phyloP scores from a whole-genome alignment of 345 rosid species.

The Eucalyptus cladocalyx region DNA sequence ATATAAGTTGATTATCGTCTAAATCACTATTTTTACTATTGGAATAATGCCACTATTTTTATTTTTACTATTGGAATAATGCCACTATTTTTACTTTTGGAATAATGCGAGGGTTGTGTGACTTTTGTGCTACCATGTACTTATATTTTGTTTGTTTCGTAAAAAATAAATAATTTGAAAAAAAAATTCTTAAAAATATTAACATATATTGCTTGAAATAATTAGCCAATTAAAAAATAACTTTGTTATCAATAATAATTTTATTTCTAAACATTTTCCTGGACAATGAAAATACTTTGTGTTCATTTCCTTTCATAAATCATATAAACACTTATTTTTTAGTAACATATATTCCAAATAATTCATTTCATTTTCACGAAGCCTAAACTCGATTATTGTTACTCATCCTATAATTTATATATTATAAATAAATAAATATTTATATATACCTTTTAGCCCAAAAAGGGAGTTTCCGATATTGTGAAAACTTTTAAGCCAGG shows the following conservation, averaged over 20 bases:
- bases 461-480: not conserved
- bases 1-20: not conserved
- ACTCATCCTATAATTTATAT: not conserved
- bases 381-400: not conserved
- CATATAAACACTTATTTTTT: not conserved
- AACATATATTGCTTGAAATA: not conserved
- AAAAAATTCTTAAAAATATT: not conserved
- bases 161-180: not conserved
- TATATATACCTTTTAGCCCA: not conserved
- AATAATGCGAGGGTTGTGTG: not conserved
- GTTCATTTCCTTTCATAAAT: not conserved
- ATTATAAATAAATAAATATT: not conserved
- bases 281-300: not conserved
- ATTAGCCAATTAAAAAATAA: not conserved
- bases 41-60: too few species aligned
- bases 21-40: not conserved
- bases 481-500: not conserved
- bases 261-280: not conserved
- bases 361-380: not conserved
- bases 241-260: not conserved
- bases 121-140: not conserved
- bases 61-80: too few species aligned
- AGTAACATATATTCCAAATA: not conserved
- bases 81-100: too few species aligned
- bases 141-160: not conserved